Percentiles rank a stretch among this genome's conserved stretches.
These are phyloP conservation scores for Podila clonocystis DNA, from an alignment of 192 early-diverging fungal genomes.

Conservation along the genomic window DNA sequence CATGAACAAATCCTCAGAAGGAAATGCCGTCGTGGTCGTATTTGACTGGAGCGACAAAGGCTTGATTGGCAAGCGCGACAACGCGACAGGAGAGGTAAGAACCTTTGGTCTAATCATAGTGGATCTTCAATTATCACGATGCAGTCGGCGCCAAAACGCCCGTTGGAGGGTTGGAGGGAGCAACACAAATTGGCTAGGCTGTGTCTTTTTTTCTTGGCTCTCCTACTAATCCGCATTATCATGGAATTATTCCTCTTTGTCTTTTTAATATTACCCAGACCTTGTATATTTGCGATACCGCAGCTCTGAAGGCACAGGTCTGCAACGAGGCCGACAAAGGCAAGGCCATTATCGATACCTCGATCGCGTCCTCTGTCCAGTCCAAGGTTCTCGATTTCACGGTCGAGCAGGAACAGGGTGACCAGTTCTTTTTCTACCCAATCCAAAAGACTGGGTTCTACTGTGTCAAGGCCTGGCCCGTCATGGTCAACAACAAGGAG, in stretches of 20 bases:
- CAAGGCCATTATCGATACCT: conserved; percentile 65
- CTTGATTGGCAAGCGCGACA: conserved; percentile 51
- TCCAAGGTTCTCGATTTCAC: conserved; percentile 45
- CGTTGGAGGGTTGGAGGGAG: background rate
- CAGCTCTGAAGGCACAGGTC: conserved; percentile 60
- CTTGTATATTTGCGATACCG: conserved; percentile 64
- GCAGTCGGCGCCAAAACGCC: no score
- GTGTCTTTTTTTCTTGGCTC: background rate
- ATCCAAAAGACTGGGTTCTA: conserved; percentile 87
- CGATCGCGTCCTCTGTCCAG: conserved; percentile 38
- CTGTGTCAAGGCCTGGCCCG: conserved; percentile 70
- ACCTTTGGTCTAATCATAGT: no score
- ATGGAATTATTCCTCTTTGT: background rate
- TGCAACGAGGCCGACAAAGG: conserved; percentile 62
- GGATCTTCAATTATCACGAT: no score
- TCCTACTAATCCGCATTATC: background rate
- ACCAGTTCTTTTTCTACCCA: conserved; percentile 65
- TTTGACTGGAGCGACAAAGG: conserved; percentile 58
- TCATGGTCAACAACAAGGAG: conserved; percentile 6
- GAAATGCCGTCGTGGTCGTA: conserved; percentile 54
- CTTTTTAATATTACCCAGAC: conserved; percentile 12
- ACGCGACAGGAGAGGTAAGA: conserved; percentile 17
- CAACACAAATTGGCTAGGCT: background rate
- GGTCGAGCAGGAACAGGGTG: conserved; percentile 39
- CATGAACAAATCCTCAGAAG: conserved; percentile 44